These are phyloP conservation scores for Boehmeria nivea DNA, from an alignment of 306 rosid genomes.

Conservation along the genomic window DNA sequence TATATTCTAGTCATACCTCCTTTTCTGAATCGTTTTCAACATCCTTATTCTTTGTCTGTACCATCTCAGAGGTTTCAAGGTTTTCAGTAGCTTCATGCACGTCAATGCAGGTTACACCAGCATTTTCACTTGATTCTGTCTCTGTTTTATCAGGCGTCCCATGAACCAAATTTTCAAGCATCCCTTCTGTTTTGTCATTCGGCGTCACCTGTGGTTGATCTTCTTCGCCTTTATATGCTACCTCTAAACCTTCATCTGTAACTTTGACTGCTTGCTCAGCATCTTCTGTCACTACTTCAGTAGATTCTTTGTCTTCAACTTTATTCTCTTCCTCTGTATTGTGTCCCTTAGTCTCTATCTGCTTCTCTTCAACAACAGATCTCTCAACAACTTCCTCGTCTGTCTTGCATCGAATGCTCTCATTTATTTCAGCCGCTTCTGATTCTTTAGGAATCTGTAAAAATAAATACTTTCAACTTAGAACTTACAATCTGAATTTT, in stretches of 20 bases:
- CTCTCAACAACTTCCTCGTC: neutral
- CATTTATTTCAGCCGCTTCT: neutral
- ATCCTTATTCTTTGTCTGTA: neutral
- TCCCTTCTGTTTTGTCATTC: slow-evolving; percentile 17
- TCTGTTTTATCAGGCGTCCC: neutral
- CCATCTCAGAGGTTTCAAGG: neutral
- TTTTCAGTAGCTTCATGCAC: neutral
- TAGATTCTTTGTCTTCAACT: slow-evolving; percentile 5
- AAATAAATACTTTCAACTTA: neutral
- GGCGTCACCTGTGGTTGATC: slow-evolving; percentile 1
- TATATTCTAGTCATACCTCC: no score
- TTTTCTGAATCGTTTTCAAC: neutral
- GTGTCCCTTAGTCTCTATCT: slow-evolving; percentile 7
- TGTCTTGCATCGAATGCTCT: neutral
- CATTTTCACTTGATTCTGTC: neutral
- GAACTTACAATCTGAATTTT: neutral
- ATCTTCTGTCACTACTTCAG: slow-evolving; percentile 6
- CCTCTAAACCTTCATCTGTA: slow-evolving; percentile 3
- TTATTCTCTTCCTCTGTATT: slow-evolving; percentile 8
- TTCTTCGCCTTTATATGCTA: neutral
- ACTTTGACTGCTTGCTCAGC: neutral
- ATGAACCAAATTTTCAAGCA: slow-evolving; percentile 11
- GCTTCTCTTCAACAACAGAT: neutral
- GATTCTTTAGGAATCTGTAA: neutral
- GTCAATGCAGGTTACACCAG: no score